Percentiles rank a stretch among this genome's conserved stretches.
phyloP scores from a whole-genome alignment of 2,329 filamentous ascomycete genomes.

The Fusarium poae region DNA sequence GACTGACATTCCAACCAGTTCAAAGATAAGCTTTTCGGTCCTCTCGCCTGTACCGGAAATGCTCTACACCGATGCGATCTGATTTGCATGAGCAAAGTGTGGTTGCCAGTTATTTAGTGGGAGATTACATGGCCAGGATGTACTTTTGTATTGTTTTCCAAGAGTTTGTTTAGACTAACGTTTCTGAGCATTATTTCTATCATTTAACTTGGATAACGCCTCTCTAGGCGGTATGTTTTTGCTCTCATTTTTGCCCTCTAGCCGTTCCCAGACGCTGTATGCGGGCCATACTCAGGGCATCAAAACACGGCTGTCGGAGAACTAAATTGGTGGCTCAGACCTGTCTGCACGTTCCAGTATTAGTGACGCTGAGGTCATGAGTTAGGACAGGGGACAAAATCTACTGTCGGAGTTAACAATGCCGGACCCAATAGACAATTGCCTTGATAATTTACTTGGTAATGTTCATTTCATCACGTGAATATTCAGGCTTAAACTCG shows the following conservation, averaged over 20 bases:
- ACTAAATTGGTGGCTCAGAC: too few relatives aligned
- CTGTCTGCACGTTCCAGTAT: too few relatives aligned
- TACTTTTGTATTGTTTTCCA: neutral
- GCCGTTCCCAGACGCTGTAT: neutral
- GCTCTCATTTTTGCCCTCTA: neutral
- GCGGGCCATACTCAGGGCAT: neutral
- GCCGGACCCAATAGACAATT: too few relatives aligned
- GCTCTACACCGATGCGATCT: neutral
- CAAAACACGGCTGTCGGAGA: too few relatives aligned
- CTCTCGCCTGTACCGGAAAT: neutral
- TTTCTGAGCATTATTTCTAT: neutral
- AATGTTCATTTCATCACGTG: too few relatives aligned
- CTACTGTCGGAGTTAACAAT: too few relatives aligned
- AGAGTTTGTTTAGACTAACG: fast-evolving
- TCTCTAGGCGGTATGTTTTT: neutral
- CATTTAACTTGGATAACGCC: neutral
- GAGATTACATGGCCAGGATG: neutral
- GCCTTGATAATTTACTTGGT: too few relatives aligned
- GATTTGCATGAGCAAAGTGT: neutral
- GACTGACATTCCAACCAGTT: neutral
- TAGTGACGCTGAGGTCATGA: too few relatives aligned
- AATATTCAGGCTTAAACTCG: too few relatives aligned
- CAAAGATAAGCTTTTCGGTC: neutral
- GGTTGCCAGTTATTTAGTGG: neutral
- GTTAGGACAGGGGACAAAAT: too few relatives aligned